Evolutionary conservation across 1,139 yeast species (phyloP), one percentile per base, ranked within the genome.

Genomic region (Pichia cactophila): DNA sequence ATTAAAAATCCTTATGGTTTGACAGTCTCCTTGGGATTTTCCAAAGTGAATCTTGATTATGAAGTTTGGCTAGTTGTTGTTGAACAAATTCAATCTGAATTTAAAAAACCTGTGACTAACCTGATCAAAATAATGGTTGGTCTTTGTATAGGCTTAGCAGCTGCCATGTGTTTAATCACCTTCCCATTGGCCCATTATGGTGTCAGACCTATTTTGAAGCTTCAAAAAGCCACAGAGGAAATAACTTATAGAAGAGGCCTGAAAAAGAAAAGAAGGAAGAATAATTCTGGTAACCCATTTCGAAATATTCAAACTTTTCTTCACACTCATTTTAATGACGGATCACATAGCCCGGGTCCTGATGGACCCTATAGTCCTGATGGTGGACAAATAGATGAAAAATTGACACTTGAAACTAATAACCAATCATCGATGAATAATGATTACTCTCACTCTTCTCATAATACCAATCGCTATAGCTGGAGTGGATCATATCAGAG

Each of bases 151-250:
- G 96, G 89, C 1, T 80, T 87, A 33, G 90, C 95, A 2, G 87
- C 73, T 0, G 78, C 86, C 54, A 80, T 89, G 70, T 77, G 87
- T 55, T 56, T 87, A 1, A 67, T 86, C 20, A 87, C 97, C 0
- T 78, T 89, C 63, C 89, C 95, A 2, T 67, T 88, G 50, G 90
- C 96, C 0, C 87, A 88, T 50, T 82, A 81, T 72, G 90, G 92
- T 40, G 92, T 89, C 4, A 69, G 86, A 52, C 97, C 98, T 0
- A 86, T 92, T 48, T 78, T 88, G 42, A 75, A 82, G 53, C 74
- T 90, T 42, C 88, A 86, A 61, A 80, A 82, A 52, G 96, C 96
- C 0, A 86, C 97, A 1, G 96, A 87, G 62, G 78, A 72, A 38
- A 69, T 75, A 7, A 67, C 74, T 1, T 59, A 61, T 33, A 57